Evolutionary conservation across 768 basidiomycete genomes (phyloP).

Genomic region (Pisolithus orientalis): DNA sequence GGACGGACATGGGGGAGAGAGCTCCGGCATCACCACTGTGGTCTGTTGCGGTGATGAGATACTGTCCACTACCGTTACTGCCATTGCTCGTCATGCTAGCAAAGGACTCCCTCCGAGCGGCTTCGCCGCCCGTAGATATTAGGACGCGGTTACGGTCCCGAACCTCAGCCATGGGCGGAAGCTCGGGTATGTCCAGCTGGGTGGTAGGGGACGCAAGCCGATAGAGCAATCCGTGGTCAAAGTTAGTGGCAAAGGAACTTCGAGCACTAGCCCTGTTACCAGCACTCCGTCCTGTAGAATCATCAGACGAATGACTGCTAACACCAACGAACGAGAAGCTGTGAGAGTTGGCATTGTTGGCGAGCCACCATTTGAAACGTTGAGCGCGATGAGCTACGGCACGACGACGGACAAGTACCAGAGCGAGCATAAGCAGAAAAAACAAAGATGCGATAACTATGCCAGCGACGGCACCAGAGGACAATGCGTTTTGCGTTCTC

Average conservation of each 20-base stretch:
- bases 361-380: slow-evolving; percentile 43
- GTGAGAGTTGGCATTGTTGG: slow-evolving; percentile 9
- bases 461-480: slow-evolving; percentile 43
- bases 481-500: slow-evolving; percentile 26
- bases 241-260: slow-evolving; percentile 64
- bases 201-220: slow-evolving; percentile 15
- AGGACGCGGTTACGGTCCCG: slow-evolving; percentile 29
- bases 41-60: slow-evolving; percentile 27
- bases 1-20: slow-evolving; percentile 53
- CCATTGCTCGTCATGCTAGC: slow-evolving; percentile 34
- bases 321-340: slow-evolving; percentile 5
- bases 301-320: slow-evolving; percentile 9
- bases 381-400: slow-evolving; percentile 36
- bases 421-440: slow-evolving; percentile 26
- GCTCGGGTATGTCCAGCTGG: slow-evolving; percentile 24
- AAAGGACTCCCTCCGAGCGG: slow-evolving; percentile 31
- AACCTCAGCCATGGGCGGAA: slow-evolving; percentile 54
- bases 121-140: slow-evolving; percentile 18
- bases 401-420: slow-evolving; percentile 44
- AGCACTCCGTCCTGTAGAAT: slow-evolving; percentile 10
- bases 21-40: slow-evolving; percentile 19
- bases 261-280: slow-evolving; percentile 31
- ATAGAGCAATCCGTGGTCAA: slow-evolving; percentile 36
- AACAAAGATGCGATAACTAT: slow-evolving; percentile 31
- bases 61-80: slow-evolving; percentile 35